A percentile compares a stretch with the other conserved stretches of the same genome.
Evolutionary conservation across 164 flowering plant genomes (phyloP).

Genomic region (Santalum album): DNA sequence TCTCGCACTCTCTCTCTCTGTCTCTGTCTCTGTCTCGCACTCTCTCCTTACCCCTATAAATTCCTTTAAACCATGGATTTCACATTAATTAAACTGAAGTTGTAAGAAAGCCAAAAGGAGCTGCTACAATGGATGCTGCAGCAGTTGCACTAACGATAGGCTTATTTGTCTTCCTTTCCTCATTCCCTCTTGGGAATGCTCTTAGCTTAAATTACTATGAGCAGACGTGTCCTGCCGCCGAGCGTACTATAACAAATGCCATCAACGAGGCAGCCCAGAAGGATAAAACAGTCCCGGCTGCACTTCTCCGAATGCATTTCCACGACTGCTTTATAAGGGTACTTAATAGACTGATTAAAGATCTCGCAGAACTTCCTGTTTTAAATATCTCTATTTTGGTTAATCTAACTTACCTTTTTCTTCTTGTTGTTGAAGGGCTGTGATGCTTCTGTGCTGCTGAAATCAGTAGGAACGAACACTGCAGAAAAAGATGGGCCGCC

Average conservation of each 20-base stretch:
- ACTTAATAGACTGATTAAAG: neutral
- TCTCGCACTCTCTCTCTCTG: no score
- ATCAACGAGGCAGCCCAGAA: slow-evolving; percentile 16
- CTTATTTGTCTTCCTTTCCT: slow-evolving; percentile 13
- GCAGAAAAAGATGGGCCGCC: slow-evolving; percentile 56
- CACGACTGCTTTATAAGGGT: slow-evolving; percentile 57
- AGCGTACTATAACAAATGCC: slow-evolving; percentile 12
- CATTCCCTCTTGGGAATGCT: slow-evolving; percentile 14
- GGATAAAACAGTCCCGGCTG: slow-evolving; percentile 43
- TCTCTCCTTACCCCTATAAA: neutral
- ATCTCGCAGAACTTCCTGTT: neutral
- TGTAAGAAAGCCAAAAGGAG: neutral
- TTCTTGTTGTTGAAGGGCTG: slow-evolving; percentile 31
- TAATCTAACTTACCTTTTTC: neutral
- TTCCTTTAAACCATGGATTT: neutral
- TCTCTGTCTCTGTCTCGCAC: no score
- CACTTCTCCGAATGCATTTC: slow-evolving; percentile 53
- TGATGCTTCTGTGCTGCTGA: slow-evolving; percentile 47
- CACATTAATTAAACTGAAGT: neutral
- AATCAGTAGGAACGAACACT: slow-evolving; percentile 26
- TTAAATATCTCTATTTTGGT: neutral
- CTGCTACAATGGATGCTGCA: slow-evolving; percentile 9
- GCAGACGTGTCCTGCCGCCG: slow-evolving; percentile 28
- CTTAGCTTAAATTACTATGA: slow-evolving; percentile 26
- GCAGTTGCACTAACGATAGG: slow-evolving; percentile 6